A percentile compares a stretch with the other conserved stretches of the same genome.
These are phyloP conservation scores for Coffea canephora DNA, from an alignment of 257 asterid species.

Conservation along the genomic window DNA sequence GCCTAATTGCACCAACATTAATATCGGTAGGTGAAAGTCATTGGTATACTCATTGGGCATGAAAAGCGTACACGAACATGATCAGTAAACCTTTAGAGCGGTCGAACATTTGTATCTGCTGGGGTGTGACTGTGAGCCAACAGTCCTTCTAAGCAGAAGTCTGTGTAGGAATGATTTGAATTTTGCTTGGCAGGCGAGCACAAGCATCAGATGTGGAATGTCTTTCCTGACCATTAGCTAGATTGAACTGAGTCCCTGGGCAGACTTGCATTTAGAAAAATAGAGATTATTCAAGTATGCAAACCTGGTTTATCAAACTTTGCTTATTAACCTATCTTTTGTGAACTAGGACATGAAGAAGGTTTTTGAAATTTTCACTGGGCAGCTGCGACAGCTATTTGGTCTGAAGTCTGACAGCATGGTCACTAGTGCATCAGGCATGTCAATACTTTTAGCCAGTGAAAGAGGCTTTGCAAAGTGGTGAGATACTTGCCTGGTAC, in stretches of 20 bases:
- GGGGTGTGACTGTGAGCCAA: not conserved
- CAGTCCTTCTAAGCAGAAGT: not conserved
- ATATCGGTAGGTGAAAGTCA: not conserved
- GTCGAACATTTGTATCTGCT: not conserved
- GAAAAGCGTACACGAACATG: not conserved
- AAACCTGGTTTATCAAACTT: not conserved
- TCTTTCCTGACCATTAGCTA: not conserved
- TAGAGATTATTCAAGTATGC: not conserved
- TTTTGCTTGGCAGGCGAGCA: not conserved
- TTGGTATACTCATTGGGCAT: not conserved
- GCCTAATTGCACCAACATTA: too few species aligned
- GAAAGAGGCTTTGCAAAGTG: conserved; percentile 87
- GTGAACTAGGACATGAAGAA: conserved; percentile 66
- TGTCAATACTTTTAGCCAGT: conserved; percentile 56
- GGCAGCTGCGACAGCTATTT: conserved; percentile 91
- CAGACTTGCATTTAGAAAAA: not conserved
- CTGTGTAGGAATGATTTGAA: too few species aligned
- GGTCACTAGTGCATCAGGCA: conserved; percentile 53
- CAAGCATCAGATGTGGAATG: not conserved
- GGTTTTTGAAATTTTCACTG: conserved; percentile 70
- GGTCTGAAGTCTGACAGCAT: conserved; percentile 72
- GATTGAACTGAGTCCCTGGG: not conserved
- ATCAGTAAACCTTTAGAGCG: not conserved
- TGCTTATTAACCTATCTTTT: conserved; percentile 3
- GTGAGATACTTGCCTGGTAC: conserved; percentile 43